Percentiles rank a stretch among this genome's conserved stretches.
Conservation (phyloP, 306 rosid genomes). For the Glycine soja region DNA sequence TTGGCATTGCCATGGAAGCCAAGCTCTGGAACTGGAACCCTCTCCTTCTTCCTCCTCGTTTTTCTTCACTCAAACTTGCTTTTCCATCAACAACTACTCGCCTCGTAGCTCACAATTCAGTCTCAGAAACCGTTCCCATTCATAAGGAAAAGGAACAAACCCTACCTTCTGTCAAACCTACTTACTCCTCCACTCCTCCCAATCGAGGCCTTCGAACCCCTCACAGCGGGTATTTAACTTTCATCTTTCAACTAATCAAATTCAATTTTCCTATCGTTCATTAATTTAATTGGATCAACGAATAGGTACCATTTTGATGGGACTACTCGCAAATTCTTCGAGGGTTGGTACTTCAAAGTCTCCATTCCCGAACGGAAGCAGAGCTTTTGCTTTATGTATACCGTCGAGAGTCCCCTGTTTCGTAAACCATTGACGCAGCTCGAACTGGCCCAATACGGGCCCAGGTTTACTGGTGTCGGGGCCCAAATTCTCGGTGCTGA, state of each 20-base stretch:
- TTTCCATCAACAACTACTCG: neutral
- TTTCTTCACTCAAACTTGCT: neutral
- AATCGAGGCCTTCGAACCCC: conserved; percentile 88
- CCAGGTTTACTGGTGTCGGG: conserved; percentile 84
- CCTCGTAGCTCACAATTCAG: conserved; percentile 6
- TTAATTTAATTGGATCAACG: no score
- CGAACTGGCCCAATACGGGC: conserved; percentile 69
- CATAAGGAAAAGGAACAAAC: conserved; percentile 19
- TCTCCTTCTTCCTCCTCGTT: no score
- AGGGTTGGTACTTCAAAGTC: conserved; percentile 98
- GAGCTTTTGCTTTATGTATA: conserved; percentile 89
- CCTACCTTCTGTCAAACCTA: conserved; percentile 47
- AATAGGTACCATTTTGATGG: conserved; percentile 92
- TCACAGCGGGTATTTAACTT: conserved; percentile 83
- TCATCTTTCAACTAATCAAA: neutral
- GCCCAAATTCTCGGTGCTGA: conserved; percentile 93
- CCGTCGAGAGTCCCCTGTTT: conserved; percentile 81
- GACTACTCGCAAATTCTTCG: conserved; percentile 74
- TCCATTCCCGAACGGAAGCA: conserved; percentile 81
- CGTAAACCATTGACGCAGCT: conserved; percentile 55
- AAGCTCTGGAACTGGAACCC: neutral
- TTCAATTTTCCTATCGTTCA: neutral
- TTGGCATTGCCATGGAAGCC: conserved; percentile 8
- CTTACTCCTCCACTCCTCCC: conserved; percentile 71
- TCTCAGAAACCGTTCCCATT: neutral